A percentile compares a stretch with the other conserved stretches of the same genome.
phyloP scores from a whole-genome alignment of 768 basidiomycete species.

The Tylopilus sp. region DNA sequence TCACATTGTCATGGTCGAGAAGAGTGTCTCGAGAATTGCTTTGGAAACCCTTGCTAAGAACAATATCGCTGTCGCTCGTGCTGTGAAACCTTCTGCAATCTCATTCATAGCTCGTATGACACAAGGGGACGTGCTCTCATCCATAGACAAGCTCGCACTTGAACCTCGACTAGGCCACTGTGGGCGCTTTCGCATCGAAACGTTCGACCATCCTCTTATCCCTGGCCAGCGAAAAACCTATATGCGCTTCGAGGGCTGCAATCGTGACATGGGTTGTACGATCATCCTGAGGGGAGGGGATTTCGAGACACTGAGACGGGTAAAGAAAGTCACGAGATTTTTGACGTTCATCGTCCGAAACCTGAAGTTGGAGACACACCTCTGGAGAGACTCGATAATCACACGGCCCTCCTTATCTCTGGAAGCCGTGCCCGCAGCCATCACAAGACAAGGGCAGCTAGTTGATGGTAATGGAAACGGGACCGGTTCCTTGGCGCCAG shows the following conservation, averaged over 20 bases:
- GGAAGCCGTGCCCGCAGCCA: conserved; percentile 55
- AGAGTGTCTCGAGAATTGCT: conserved; percentile 86
- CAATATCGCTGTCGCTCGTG: conserved; percentile 86
- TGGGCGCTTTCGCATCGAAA: conserved; percentile 79
- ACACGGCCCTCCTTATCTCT: conserved; percentile 63
- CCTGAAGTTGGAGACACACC: conserved; percentile 86
- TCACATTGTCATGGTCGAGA: conserved; percentile 88
- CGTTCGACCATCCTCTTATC: conserved; percentile 91
- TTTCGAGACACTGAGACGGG: conserved; percentile 69
- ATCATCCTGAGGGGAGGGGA: conserved; percentile 88
- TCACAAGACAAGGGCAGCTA: conserved; percentile 28
- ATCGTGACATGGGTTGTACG: conserved; percentile 90
- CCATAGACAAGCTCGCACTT: conserved; percentile 88
- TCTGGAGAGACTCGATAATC: conserved; percentile 90
- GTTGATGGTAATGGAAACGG: conserved; percentile 21
- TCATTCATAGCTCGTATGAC: conserved; percentile 90
- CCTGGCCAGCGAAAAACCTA: conserved; percentile 94
- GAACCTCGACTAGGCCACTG: conserved; percentile 92
- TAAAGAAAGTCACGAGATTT: conserved; percentile 93
- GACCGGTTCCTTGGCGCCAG: conserved; percentile 11
- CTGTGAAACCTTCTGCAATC: conserved; percentile 85
- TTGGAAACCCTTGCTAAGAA: conserved; percentile 81
- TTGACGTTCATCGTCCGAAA: conserved; percentile 91
- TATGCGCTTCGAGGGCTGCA: conserved; percentile 98
- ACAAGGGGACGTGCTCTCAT: conserved; percentile 91